A percentile compares a stretch with the other conserved stretches of the same genome.
These are phyloP conservation scores for Suzukiozyma palmioleophila DNA, from an alignment of 1,139 yeast genomes.

Conservation along the genomic window DNA sequence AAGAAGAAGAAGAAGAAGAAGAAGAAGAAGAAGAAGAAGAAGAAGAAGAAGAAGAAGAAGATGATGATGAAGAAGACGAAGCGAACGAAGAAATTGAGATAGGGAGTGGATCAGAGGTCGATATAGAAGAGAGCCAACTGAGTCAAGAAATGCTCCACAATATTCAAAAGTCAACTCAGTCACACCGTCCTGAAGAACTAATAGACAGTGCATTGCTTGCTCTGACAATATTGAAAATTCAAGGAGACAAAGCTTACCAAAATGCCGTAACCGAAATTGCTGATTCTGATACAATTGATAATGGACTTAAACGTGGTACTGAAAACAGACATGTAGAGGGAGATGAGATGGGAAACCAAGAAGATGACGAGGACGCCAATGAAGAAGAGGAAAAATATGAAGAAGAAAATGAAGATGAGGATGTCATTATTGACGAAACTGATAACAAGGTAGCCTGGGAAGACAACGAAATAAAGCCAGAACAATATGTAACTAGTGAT, in stretches of 20 bases:
- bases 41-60: slow-evolving; percentile 4
- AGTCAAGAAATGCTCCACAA: background rate
- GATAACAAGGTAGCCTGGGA: slow-evolving; percentile 1
- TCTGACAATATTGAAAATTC: background rate
- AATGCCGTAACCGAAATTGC: slow-evolving; percentile 17
- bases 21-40: slow-evolving; percentile 8
- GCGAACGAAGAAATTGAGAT: slow-evolving; percentile 5
- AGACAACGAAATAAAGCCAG: background rate
- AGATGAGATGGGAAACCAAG: background rate
- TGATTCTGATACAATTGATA: slow-evolving; percentile 15
- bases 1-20: slow-evolving; percentile 8
- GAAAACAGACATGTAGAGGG: slow-evolving; percentile 8
- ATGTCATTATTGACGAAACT: slow-evolving; percentile 7
- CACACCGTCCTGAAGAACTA: background rate
- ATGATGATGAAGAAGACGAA: slow-evolving; percentile 7
- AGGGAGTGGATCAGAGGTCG: too few species aligned
- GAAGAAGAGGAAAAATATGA: slow-evolving; percentile 10
- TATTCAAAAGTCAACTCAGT: background rate
- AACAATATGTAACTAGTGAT: too few species aligned
- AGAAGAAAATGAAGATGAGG: slow-evolving; percentile 10
- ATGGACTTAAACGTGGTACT: slow-evolving; percentile 7
- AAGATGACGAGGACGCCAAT: slow-evolving; percentile 12
- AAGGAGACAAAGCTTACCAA: slow-evolving; percentile 11
- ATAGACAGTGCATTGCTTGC: background rate
- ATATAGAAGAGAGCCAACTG: background rate